Evolutionary conservation across 2,329 filamentous ascomycete species (phyloP).

Genomic region (Botrytis elliptica): DNA sequence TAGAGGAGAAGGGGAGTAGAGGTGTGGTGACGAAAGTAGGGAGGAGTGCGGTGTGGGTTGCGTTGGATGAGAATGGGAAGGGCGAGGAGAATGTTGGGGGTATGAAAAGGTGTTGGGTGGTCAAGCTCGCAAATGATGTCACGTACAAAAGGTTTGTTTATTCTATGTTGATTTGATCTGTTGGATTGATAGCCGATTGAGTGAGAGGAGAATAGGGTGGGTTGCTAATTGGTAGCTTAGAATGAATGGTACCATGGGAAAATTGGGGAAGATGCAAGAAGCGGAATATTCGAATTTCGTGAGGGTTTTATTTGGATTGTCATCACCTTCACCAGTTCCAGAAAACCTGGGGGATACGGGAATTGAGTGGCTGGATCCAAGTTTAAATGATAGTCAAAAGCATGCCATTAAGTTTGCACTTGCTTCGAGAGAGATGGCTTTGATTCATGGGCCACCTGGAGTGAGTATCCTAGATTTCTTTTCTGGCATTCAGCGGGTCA

Average conservation of each 20-base stretch:
- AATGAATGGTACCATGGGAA: constrained; percentile 64
- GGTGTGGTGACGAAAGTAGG: constrained; percentile 70
- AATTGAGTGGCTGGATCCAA: constrained; percentile 61
- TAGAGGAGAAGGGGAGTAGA: constrained; percentile 65
- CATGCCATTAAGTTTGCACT: constrained; percentile 79
- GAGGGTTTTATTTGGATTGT: constrained; percentile 60
- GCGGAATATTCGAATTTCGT: constrained; percentile 59
- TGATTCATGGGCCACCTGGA: constrained; percentile 93
- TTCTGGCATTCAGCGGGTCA: background rate
- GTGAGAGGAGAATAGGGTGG: background rate
- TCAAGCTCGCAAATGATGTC: constrained; percentile 68
- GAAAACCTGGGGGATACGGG: constrained; percentile 46
- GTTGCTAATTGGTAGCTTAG: constrained; percentile 42
- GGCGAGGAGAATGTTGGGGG: constrained; percentile 44
- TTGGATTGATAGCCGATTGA: background rate
- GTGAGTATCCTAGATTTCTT: constrained; percentile 43
- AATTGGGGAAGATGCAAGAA: constrained; percentile 56
- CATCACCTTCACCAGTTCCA: constrained; percentile 51
- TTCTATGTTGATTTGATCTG: constrained; percentile 13
- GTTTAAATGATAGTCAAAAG: constrained; percentile 65
- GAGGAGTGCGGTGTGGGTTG: constrained; percentile 60
- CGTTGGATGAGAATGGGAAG: constrained; percentile 62
- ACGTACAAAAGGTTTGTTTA: constrained; percentile 50
- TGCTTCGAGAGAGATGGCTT: constrained; percentile 73
- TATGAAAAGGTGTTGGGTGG: constrained; percentile 55